phyloP scores from a whole-genome alignment of 108 stramenopile species.

The Craspedostauros australis region DNA sequence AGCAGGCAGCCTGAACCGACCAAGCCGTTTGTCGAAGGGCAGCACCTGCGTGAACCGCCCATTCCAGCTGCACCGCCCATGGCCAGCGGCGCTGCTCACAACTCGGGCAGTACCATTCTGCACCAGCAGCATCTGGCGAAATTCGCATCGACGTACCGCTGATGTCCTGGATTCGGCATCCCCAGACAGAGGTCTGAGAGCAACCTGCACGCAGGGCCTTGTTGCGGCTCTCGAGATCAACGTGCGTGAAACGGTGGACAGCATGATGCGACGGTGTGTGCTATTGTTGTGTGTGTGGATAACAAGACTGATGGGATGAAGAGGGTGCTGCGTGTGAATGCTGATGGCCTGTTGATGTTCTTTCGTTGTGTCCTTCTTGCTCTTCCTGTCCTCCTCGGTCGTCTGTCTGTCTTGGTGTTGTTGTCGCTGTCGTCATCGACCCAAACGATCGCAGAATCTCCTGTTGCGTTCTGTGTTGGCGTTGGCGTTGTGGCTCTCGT shows the following conservation, averaged over 20 bases:
- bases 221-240: conserved; percentile 1
- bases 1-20: not conserved
- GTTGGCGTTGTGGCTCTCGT: no score
- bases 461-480: no score
- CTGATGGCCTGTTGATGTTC: no score
- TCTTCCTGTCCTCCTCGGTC: no score
- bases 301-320: no score
- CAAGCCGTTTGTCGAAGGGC: not conserved
- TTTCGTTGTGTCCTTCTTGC: no score
- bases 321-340: no score
- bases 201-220: conserved; percentile 12
- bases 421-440: no score
- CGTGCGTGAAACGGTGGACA: conserved; percentile 23
- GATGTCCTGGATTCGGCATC: conserved; percentile 67
- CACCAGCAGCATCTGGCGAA: not conserved
- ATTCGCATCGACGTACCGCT: conserved; percentile 48
- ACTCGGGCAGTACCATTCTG: not conserved
- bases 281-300: no score
- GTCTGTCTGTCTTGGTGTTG: no score
- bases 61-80: not conserved
- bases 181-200: conserved; percentile 56
- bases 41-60: not conserved
- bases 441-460: no score
- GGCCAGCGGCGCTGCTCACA: not conserved
- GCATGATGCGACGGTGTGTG: no score